Evolutionary conservation across 2,329 filamentous ascomycete genomes (phyloP).

Genomic region (Pseudonectria foliicola): DNA sequence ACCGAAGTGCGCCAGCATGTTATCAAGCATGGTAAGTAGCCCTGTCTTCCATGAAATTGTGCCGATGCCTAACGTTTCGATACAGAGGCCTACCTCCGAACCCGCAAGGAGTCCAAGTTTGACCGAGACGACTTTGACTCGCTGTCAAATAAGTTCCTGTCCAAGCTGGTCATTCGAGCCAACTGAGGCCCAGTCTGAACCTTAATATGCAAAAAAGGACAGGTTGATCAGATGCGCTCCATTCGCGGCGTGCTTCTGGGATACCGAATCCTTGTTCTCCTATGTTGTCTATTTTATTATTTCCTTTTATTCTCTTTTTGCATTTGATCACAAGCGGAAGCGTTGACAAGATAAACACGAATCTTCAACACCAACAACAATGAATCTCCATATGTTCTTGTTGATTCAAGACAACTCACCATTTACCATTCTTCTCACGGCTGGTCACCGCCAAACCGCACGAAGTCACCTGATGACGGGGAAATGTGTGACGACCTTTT

Average conservation of each 20-base stretch:
- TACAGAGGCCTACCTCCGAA: slow-evolving; percentile 78
- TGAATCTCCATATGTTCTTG: slow-evolving; percentile 12
- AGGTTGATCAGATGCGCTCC: slow-evolving; percentile 12
- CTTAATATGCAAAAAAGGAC: slow-evolving; percentile 11
- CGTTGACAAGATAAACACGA: slow-evolving; percentile 34
- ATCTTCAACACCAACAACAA: slow-evolving; percentile 25
- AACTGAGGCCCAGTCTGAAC: slow-evolving; percentile 48
- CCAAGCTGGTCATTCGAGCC: slow-evolving; percentile 90
- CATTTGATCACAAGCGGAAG: slow-evolving; percentile 36
- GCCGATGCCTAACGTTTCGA: slow-evolving; percentile 7
- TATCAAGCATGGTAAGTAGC: slow-evolving; percentile 76
- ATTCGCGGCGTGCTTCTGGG: slow-evolving; percentile 4
- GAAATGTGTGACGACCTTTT: slow-evolving; percentile 31
- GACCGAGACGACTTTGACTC: slow-evolving; percentile 91
- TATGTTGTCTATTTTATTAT: slow-evolving; percentile 24
- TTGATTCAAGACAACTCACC: slow-evolving; percentile 18
- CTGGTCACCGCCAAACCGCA: slow-evolving; percentile 27
- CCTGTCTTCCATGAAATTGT: neutral
- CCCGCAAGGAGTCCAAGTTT: slow-evolving; percentile 73
- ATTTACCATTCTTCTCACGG: slow-evolving; percentile 25
- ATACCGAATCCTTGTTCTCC: slow-evolving; percentile 17
- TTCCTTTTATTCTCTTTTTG: slow-evolving; percentile 25
- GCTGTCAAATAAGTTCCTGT: slow-evolving; percentile 93
- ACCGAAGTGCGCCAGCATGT: slow-evolving; percentile 92
- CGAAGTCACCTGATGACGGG: slow-evolving; percentile 25